Base-by-base conservation (phyloP, 2,329 filamentous ascomycete genomes). In the Dactylellina sp. region DNA sequence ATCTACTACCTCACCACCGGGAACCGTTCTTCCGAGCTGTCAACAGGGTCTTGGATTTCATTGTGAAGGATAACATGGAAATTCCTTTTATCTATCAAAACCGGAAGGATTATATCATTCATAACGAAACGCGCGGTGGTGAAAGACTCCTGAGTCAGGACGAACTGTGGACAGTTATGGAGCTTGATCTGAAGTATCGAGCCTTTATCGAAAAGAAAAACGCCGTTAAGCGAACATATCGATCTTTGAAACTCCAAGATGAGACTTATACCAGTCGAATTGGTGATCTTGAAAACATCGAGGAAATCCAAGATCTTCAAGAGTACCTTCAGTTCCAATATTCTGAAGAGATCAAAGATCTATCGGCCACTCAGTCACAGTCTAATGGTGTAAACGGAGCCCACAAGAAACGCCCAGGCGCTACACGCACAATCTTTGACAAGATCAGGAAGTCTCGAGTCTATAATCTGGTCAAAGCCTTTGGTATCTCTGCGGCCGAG, bases 11-110 rank as follows among this genome's bases (percentile, higher is more conserved):
- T 44, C 91, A 93, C 75, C 85, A 97, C 59, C 88, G 91, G 60
- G 87, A 87, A 35, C 92, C 93, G 0, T 98, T 99, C 81, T 89
- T 91, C 79, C 91, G 91, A 78, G 91, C 94, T 3, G 89, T 99
- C 62, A 89, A 89, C 77, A 96, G 97, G 81, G 93, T 98, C 9
- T 86, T 99, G 40, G 92, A 97, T 79, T 97, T 98, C 80, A 92
- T 99, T 82, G 92, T 97, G 56, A 88, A 94, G 2, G 93, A 98
- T 76, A 92, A 96, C 77, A 92, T 94, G 78, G 95, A 99, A 81
- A 93, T 97, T 0, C 94, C 95, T 0, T 99, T 97, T 81, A 95
- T 99, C 77, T 97, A 97, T 81, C 94, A 97, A 81, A 95, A 99
- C 80, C 92, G 95, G 75, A 97, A 97, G 81, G 95, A 99, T 81